Conservation (phyloP, 345 rosid genomes). For the Firmiana major region DNA sequence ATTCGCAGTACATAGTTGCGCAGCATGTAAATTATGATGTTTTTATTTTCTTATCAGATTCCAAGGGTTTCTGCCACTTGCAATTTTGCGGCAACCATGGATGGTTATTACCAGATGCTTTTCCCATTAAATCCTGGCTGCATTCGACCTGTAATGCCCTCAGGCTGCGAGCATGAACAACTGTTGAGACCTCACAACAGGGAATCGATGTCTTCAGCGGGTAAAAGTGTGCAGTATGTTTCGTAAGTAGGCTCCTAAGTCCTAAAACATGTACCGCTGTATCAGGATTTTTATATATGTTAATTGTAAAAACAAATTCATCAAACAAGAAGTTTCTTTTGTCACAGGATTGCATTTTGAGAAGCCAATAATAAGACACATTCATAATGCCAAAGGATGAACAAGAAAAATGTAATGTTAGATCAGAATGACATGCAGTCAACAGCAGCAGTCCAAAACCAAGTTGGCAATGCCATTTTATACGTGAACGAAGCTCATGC, state of each 20-base stretch:
- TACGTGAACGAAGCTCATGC: background rate
- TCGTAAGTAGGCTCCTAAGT: background rate
- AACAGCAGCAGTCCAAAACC: background rate
- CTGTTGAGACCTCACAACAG: slow-evolving; percentile 61
- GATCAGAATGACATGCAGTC: background rate
- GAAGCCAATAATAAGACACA: background rate
- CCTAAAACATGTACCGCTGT: background rate
- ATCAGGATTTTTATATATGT: background rate
- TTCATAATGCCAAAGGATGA: too few species aligned
- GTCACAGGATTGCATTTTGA: background rate
- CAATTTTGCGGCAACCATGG: slow-evolving; percentile 61
- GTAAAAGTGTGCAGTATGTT: slow-evolving; percentile 15
- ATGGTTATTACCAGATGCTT: slow-evolving; percentile 73
- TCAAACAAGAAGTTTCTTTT: background rate
- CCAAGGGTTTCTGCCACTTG: slow-evolving; percentile 82
- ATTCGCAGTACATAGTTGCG: too few species aligned
- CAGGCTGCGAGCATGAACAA: slow-evolving; percentile 40
- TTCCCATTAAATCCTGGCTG: slow-evolving; percentile 85
- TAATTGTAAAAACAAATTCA: background rate
- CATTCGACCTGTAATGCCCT: slow-evolving; percentile 58
- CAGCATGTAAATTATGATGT: background rate
- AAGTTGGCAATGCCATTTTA: background rate
- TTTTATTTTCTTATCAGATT: slow-evolving; percentile 31
- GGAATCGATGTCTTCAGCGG: slow-evolving; percentile 31
- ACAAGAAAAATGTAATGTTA: background rate